Base-by-base conservation (phyloP, 352 stramenopile species). In the Pythium aristosporum region DNA sequence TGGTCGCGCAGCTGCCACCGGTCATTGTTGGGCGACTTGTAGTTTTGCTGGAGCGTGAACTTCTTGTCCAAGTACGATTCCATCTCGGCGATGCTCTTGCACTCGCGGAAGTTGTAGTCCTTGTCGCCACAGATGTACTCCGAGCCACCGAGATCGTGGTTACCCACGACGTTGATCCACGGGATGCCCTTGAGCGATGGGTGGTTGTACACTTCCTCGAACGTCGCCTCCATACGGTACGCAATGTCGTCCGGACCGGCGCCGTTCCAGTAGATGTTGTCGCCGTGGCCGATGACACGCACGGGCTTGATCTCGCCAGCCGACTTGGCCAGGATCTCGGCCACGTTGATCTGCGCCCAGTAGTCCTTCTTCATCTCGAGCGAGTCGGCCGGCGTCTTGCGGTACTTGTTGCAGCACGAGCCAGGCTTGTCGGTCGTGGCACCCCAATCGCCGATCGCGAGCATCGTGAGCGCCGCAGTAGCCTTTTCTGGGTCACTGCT, bases 221-320 rank as follows among this genome's bases (percentile, higher is more conserved):
- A 96, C 20, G 85, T 94, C 52, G 76, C 77, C 51, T 92, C 79
- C 85, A 96, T 94, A 53, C 85, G 85, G 67, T 89, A 91, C 37
- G 62, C 74, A 47, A 91, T 90, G 47, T 96, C 85, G 10, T 86
- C 76, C 3, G 79, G 77, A 23, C 85, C 87, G 4, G 82, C 85
- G 21, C 87, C 87, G 71, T 94, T 92, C 85, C 85, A 95, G 83
- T 95, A 95, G 37, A 94, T 84, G 75, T 95, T 95, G 73, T 95
- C 87, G 37, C 84, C 86, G 67, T 95, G 86, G 13, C 83, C 80
- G 39, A 95, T 91, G 57, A 95, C 81, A 16, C 77, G 73, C 32
- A 72, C 62, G 0, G 86, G 84, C 57, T 89, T 91, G 56, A 92
- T 77, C 15, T 79, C 80, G 1, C 68, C 78, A 0, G 86, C 86